phyloP scores from a whole-genome alignment of 2,329 filamentous ascomycete species.

The Arthrobotrys iridis region DNA sequence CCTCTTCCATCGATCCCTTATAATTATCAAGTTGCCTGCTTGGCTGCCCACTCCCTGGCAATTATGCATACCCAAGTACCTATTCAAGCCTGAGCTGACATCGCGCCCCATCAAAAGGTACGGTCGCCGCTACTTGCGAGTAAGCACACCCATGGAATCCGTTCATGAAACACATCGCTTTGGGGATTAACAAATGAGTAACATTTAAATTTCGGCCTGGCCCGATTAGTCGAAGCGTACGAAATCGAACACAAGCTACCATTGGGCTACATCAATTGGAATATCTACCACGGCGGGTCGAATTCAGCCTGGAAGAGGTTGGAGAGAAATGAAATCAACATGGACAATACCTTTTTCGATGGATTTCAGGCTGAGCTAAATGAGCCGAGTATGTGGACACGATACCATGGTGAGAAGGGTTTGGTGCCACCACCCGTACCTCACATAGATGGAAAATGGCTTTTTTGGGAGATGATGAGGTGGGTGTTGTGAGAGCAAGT shows the following conservation, averaged over 20 bases:
- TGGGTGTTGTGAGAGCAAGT: conserved; percentile 65
- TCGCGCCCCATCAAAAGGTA: conserved; percentile 61
- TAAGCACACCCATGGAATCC: conserved; percentile 26
- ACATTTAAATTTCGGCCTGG: neutral
- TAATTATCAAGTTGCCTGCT: no score
- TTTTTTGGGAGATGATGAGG: conserved; percentile 94
- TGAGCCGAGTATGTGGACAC: conserved; percentile 73
- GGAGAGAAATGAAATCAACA: conserved; percentile 81
- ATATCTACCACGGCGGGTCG: conserved; percentile 80
- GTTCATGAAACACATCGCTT: neutral
- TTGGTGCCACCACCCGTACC: conserved; percentile 70
- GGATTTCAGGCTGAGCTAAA: conserved; percentile 80
- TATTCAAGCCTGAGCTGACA: neutral
- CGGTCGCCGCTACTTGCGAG: conserved; percentile 88
- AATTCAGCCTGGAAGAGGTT: conserved; percentile 87
- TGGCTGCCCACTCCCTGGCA: neutral
- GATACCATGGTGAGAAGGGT: conserved; percentile 66
- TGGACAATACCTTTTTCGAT: conserved; percentile 79
- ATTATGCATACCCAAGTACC: neutral
- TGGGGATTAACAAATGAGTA: neutral
- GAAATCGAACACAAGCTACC: conserved; percentile 80
- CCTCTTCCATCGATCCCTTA: no score
- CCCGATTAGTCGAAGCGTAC: conserved; percentile 75
- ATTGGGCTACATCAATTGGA: conserved; percentile 88
- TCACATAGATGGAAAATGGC: conserved; percentile 75